phyloP scores from a whole-genome alignment of 2,329 filamentous ascomycete genomes.

The Talaromyces amestolkiae region DNA sequence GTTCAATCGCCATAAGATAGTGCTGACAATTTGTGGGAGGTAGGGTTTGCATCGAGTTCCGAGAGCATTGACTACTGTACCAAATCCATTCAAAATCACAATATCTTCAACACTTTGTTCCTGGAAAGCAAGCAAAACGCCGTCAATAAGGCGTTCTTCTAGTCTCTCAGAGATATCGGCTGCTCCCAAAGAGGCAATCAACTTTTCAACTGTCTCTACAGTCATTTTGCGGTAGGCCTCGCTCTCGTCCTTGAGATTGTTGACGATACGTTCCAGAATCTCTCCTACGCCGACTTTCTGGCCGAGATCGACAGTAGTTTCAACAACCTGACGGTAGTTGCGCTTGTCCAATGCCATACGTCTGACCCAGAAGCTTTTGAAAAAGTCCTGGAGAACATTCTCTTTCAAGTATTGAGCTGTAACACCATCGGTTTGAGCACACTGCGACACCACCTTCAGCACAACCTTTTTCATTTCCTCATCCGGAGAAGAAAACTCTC shows the following conservation, averaged over 20 bases:
- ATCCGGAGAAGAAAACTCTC: slow-evolving; percentile 94
- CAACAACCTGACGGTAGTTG: slow-evolving; percentile 96
- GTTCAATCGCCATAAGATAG: slow-evolving; percentile 93
- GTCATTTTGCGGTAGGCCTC: slow-evolving; percentile 99
- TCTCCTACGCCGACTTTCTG: slow-evolving; percentile 97
- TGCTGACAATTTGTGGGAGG: slow-evolving; percentile 92
- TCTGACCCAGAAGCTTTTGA: slow-evolving; percentile 98
- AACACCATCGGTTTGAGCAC: slow-evolving; percentile 89
- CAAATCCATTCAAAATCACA: slow-evolving; percentile 95
- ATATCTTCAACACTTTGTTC: slow-evolving; percentile 96
- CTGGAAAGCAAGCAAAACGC: slow-evolving; percentile 93
- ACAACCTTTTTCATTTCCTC: slow-evolving; percentile 99
- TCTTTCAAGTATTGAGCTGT: slow-evolving; percentile 94
- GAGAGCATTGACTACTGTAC: slow-evolving; percentile 92
- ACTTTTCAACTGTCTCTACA: slow-evolving; percentile 94
- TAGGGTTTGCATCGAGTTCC: slow-evolving; percentile 94
- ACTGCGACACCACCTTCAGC: slow-evolving; percentile 94
- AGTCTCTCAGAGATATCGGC: slow-evolving; percentile 90
- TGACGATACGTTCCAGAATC: slow-evolving; percentile 88
- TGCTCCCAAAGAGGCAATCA: slow-evolving; percentile 86
- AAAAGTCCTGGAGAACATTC: slow-evolving; percentile 91
- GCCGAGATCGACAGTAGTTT: slow-evolving; percentile 94
- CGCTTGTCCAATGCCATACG: slow-evolving; percentile 96
- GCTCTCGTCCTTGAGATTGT: slow-evolving; percentile 95
- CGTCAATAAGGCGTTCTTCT: slow-evolving; percentile 91